Evolutionary conservation across 129 eudicot species (phyloP).

Genomic region (Helichrysum umbraculigerum): DNA sequence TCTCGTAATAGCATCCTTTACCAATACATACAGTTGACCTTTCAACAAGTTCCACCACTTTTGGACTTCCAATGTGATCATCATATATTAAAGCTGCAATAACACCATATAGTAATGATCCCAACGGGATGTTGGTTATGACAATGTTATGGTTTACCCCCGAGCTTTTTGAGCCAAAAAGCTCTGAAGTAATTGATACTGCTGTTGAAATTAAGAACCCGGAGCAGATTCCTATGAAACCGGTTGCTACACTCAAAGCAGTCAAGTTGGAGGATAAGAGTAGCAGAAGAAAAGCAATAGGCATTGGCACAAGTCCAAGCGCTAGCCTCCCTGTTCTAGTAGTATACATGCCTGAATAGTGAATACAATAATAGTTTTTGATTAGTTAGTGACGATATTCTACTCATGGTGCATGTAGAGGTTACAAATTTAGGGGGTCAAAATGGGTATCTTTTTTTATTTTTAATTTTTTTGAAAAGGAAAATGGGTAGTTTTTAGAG

Average conservation of each 20-base stretch:
- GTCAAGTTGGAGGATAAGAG: conserved; percentile 37
- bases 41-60: conserved; percentile 22
- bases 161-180: conserved; percentile 62
- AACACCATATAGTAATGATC: conserved; percentile 62
- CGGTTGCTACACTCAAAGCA: conserved; percentile 45
- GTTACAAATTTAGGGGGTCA: background rate
- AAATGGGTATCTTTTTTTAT: background rate
- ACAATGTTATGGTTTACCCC: conserved; percentile 75
- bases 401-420: too few species aligned
- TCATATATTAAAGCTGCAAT: conserved; percentile 62
- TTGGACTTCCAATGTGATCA: conserved; percentile 34
- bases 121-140: conserved; percentile 75
- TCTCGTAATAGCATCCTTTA: conserved; percentile 50
- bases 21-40: conserved; percentile 58
- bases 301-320: conserved; percentile 52
- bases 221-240: conserved; percentile 59
- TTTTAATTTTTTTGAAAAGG: too few species aligned
- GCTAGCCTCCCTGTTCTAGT: conserved; percentile 68
- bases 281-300: conserved; percentile 53
- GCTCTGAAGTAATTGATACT: conserved; percentile 70
- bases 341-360: conserved; percentile 47
- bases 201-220: conserved; percentile 76
- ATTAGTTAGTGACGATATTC: background rate
- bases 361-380: conserved; percentile 15
- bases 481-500: background rate